Conservation (phyloP, 2,329 filamentous ascomycete species). For the Alternaria incomplexa region DNA sequence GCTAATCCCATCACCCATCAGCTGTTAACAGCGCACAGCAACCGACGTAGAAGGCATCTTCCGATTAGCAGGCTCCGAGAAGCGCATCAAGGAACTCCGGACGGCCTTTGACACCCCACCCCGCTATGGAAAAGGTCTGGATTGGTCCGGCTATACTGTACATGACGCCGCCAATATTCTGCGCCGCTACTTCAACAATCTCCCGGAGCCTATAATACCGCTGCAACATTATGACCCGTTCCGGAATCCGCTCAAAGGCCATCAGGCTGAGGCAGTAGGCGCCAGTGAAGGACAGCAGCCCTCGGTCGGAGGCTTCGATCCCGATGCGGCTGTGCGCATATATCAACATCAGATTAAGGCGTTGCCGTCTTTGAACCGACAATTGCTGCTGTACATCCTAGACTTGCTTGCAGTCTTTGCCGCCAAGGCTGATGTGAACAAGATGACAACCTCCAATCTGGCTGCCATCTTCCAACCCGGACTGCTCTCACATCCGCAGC, state of each 20-base stretch:
- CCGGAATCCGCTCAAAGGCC: slow-evolving; percentile 75
- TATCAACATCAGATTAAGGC: slow-evolving; percentile 94
- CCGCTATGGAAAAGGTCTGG: slow-evolving; percentile 92
- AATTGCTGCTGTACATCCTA: slow-evolving; percentile 92
- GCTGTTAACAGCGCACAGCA: slow-evolving; percentile 61
- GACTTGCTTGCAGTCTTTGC: slow-evolving; percentile 96
- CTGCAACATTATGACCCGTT: slow-evolving; percentile 92
- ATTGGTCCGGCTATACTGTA: slow-evolving; percentile 97
- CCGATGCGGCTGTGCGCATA: slow-evolving; percentile 74
- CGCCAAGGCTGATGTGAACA: slow-evolving; percentile 93
- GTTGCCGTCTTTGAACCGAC: slow-evolving; percentile 88
- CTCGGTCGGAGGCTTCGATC: slow-evolving; percentile 75
- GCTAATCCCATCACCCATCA: neutral
- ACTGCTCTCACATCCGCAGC: slow-evolving; percentile 88
- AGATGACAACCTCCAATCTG: slow-evolving; percentile 94
- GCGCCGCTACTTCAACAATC: slow-evolving; percentile 91
- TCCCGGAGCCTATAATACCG: slow-evolving; percentile 95
- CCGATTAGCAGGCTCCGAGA: slow-evolving; percentile 92
- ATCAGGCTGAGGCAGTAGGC: slow-evolving; percentile 73
- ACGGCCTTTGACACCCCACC: slow-evolving; percentile 85
- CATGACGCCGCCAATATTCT: slow-evolving; percentile 98
- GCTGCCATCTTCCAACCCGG: slow-evolving; percentile 98
- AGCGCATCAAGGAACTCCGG: slow-evolving; percentile 96
- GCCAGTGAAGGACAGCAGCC: slow-evolving; percentile 69
- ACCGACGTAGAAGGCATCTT: slow-evolving; percentile 97